Evolutionary conservation across 306 rosid genomes (phyloP).

Genomic region (Lablab purpureus): DNA sequence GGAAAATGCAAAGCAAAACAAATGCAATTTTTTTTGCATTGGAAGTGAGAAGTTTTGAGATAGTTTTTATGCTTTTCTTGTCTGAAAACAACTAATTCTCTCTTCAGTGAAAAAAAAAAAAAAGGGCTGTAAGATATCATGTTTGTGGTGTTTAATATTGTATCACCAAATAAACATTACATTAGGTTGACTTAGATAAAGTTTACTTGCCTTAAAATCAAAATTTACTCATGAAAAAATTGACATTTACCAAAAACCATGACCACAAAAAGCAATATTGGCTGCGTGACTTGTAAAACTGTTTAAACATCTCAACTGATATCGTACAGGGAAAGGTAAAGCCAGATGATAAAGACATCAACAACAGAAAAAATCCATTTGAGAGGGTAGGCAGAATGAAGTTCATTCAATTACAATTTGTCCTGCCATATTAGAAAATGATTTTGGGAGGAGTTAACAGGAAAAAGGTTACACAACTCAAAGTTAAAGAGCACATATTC

Average conservation of each 20-base stretch:
- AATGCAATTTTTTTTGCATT: neutral
- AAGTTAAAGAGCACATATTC: neutral
- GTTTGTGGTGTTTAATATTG: conserved; percentile 3
- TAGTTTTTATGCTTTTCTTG: neutral
- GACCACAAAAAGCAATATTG: neutral
- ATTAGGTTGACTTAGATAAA: conserved; percentile 4
- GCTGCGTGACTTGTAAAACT: neutral
- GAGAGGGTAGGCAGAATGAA: neutral
- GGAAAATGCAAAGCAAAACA: conserved; percentile 10
- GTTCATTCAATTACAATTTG: conserved; percentile 3
- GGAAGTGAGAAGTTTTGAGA: neutral
- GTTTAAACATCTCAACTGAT: conserved; percentile 17
- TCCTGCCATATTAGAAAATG: neutral
- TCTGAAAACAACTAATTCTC: neutral
- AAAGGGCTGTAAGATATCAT: conserved; percentile 11
- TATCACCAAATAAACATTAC: conserved; percentile 7
- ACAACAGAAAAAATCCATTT: neutral
- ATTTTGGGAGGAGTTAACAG: neutral
- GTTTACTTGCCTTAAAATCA: neutral
- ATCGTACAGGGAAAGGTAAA: conserved; percentile 5
- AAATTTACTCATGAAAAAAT: neutral
- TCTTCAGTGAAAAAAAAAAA: conserved; percentile 4
- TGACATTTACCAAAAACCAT: neutral
- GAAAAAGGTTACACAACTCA: neutral
- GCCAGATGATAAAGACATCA: conserved; percentile 5